Evolutionary conservation across 176 grass and related monocot species (phyloP).

Genomic region (Carex pumila): DNA sequence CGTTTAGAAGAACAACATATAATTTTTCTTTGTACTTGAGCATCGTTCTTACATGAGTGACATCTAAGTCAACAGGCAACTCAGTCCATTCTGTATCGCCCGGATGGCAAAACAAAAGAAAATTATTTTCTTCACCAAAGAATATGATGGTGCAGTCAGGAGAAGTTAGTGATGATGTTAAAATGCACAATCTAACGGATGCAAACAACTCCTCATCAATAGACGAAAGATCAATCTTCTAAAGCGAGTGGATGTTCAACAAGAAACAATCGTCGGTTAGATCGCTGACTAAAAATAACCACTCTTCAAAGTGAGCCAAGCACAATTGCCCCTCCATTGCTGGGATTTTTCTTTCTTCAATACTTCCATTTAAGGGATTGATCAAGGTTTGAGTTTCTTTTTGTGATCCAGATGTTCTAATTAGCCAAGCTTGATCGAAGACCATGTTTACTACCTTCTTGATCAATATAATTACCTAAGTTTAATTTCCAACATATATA

Average conservation of each 20-base stretch:
- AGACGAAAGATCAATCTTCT: constrained; percentile 3
- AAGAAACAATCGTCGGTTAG: not conserved
- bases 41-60: not conserved
- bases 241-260: not conserved
- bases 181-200: not conserved
- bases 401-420: not conserved
- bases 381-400: not conserved
- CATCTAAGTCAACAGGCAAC: not conserved
- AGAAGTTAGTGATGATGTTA: not conserved
- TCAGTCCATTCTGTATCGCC: not conserved
- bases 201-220: not conserved
- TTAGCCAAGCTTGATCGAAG: not conserved
- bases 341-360: not conserved
- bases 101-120: constrained; percentile 13
- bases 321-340: not conserved
- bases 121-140: not conserved
- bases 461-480: too few species aligned
- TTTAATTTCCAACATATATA: too few species aligned
- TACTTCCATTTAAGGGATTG: not conserved
- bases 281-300: constrained; percentile 1
- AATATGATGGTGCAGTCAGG: constrained; percentile 8
- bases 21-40: not conserved
- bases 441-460: not conserved
- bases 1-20: not conserved
- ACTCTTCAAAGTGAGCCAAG: constrained; percentile 5